Conservation (phyloP, 1,284 basidiomycete genomes). For the Rhodotorula mucilaginosa region DNA sequence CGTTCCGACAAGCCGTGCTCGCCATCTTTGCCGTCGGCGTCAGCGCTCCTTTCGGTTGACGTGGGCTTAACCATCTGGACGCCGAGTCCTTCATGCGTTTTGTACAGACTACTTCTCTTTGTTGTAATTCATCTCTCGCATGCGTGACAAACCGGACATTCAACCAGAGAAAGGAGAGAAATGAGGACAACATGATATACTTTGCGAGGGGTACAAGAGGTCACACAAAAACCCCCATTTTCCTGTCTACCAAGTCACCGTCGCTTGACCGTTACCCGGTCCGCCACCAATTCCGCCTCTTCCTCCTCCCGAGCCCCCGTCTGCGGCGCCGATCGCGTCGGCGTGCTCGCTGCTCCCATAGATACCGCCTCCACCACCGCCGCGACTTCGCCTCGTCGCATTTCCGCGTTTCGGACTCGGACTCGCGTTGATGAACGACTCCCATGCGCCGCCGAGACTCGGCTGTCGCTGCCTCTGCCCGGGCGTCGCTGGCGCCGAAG, state of each 20-base stretch:
- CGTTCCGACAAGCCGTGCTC: slow-evolving; percentile 61
- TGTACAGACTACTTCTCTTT: too few relatives aligned
- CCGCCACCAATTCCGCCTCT: slow-evolving; percentile 1
- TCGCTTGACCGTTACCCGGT: background rate
- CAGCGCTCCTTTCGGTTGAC: slow-evolving; percentile 1
- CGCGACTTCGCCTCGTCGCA: background rate
- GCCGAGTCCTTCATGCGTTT: too few relatives aligned
- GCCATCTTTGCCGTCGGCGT: slow-evolving; percentile 32
- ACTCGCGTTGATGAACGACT: slow-evolving; percentile 29
- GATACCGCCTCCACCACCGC: background rate
- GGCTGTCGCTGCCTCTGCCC: slow-evolving; percentile 18
- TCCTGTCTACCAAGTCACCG: background rate
- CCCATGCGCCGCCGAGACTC: slow-evolving; percentile 23
- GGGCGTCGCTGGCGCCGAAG: slow-evolving; percentile 19
- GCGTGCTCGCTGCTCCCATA: background rate
- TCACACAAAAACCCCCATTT: background rate
- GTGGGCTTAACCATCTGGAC: background rate
- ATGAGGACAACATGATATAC: too few relatives aligned
- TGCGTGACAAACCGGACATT: too few relatives aligned
- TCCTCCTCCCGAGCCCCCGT: background rate
- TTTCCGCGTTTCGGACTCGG: slow-evolving; percentile 18
- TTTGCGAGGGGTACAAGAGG: background rate
- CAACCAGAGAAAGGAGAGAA: too few relatives aligned
- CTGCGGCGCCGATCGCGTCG: background rate
- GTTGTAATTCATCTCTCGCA: background rate